These are phyloP conservation scores for Talaromyces rugulosus DNA, from an alignment of 2,329 filamentous ascomycete genomes.

Conservation along the genomic window DNA sequence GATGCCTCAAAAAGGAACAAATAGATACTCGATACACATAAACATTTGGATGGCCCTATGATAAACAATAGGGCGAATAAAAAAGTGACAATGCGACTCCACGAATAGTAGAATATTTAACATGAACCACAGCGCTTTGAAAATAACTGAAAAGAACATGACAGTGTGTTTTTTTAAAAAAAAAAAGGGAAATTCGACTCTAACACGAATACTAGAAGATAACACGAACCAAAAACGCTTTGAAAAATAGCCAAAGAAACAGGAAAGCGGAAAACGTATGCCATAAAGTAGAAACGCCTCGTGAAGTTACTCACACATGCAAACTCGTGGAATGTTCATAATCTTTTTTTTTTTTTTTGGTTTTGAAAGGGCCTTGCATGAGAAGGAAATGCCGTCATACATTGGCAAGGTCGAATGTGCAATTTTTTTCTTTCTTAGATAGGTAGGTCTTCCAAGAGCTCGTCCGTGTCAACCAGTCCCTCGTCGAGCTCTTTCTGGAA, in stretches of 20 bases:
- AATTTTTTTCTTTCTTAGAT: neutral
- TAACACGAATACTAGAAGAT: neutral
- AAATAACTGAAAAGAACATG: neutral
- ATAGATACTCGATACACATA: neutral
- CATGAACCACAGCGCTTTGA: neutral
- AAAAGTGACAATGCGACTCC: neutral
- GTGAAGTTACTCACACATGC: neutral
- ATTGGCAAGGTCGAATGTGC: neutral
- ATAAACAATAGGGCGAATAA: neutral
- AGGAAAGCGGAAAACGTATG: neutral
- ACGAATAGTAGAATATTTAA: neutral
- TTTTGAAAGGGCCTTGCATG: neutral
- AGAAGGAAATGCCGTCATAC: conserved; percentile 3
- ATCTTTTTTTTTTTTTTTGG: neutral
- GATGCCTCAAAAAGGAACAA: neutral
- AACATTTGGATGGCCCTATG: neutral
- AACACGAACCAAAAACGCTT: neutral
- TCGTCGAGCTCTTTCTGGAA: conserved; percentile 3
- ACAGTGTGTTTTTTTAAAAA: neutral
- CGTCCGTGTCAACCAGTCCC: conserved; percentile 7
- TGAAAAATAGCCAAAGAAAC: neutral
- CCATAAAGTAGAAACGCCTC: neutral
- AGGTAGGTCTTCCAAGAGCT: conserved; percentile 1
- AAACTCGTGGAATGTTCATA: neutral
- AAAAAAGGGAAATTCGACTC: neutral